phyloP scores from a whole-genome alignment of 177 flowering plant species.

The Telopea speciosissima region DNA sequence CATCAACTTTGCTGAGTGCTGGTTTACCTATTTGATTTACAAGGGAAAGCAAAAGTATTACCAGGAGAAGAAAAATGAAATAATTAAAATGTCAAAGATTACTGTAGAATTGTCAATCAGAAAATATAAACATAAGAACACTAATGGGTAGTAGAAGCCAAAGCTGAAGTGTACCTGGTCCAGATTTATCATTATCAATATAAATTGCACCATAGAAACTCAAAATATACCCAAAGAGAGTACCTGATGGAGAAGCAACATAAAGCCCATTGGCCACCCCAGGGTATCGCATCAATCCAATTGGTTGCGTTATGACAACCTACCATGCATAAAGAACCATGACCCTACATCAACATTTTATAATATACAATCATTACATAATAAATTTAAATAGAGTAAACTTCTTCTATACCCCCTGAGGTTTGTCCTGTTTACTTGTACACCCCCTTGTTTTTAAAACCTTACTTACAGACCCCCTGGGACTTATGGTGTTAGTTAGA shows the following conservation, averaged over 20 bases:
- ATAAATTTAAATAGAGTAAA: too few species aligned
- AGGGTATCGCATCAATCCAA: constrained; percentile 67
- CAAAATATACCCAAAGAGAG: neutral
- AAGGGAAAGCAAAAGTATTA: constrained; percentile 2
- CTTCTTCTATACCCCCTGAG: too few species aligned
- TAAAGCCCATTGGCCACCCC: constrained; percentile 91
- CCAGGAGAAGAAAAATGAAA: neutral
- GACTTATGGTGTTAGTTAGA: too few species aligned
- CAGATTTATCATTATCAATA: constrained; percentile 2
- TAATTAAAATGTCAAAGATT: neutral
- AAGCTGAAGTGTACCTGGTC: neutral
- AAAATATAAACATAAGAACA: neutral
- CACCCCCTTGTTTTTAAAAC: too few species aligned
- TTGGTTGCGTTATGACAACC: constrained; percentile 71
- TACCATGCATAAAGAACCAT: constrained; percentile 17
- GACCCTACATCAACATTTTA: neutral
- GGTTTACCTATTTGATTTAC: constrained; percentile 60
- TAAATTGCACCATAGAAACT: neutral
- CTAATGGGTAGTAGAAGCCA: neutral
- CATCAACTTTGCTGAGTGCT: constrained; percentile 70
- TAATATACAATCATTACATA: too few species aligned
- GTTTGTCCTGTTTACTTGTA: too few species aligned
- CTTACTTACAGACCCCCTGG: too few species aligned
- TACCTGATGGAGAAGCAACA: constrained; percentile 87
- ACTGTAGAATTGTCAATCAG: neutral